Evolutionary conservation across 2,329 filamentous ascomycete genomes (phyloP).

Genomic region (Neofusicoccum parvum): DNA sequence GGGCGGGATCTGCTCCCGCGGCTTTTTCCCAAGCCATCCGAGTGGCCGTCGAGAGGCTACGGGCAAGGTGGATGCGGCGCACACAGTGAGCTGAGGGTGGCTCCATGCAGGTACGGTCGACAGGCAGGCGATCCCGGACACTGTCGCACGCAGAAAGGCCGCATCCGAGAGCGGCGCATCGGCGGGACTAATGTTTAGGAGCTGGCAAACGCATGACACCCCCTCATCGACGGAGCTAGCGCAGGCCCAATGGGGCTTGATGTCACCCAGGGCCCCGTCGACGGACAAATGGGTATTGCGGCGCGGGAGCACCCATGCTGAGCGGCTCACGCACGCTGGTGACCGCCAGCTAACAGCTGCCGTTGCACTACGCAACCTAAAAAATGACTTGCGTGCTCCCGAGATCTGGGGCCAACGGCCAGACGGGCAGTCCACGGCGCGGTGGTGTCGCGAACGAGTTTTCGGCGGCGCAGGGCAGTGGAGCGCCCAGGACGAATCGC

Average conservation of each 20-base stretch:
- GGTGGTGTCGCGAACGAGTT: not conserved
- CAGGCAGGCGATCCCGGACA: not conserved
- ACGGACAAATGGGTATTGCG: not conserved
- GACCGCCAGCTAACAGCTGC: not conserved
- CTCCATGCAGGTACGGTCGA: constrained; percentile 10
- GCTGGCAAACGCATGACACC: not conserved
- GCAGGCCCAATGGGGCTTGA: not conserved
- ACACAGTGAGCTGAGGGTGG: not conserved
- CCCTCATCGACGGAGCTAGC: not conserved
- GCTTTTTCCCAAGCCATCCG: not conserved
- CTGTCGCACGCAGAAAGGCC: not conserved
- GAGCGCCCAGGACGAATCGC: not conserved
- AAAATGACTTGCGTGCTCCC: not conserved
- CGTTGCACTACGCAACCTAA: not conserved
- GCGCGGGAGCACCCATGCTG: not conserved
- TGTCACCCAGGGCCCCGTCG: not conserved
- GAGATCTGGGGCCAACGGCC: not conserved
- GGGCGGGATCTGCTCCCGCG: not conserved
- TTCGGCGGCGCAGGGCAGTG: not conserved
- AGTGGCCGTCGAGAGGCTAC: not conserved
- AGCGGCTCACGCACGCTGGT: not conserved
- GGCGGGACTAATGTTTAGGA: not conserved
- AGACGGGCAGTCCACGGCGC: too few relatives aligned
- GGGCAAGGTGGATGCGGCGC: not conserved
- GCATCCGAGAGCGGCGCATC: not conserved